phyloP scores from a whole-genome alignment of 2,329 filamentous ascomycete genomes.

The Colletotrichum neosansevieriae region DNA sequence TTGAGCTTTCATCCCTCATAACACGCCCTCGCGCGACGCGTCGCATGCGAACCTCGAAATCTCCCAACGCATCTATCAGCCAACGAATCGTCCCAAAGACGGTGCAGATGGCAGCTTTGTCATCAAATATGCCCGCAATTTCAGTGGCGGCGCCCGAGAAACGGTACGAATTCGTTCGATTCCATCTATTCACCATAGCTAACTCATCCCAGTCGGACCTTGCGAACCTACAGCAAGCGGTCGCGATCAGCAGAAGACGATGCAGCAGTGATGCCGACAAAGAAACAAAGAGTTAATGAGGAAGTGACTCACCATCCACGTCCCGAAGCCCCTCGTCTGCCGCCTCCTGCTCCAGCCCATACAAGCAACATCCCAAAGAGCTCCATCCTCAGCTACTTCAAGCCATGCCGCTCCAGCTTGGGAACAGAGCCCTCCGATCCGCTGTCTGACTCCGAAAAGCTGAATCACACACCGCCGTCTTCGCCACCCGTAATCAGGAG shows the following conservation, averaged over 20 bases:
- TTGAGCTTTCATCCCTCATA: neutral
- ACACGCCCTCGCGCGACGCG: constrained; percentile 14
- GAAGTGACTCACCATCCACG: constrained; percentile 40
- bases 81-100: neutral
- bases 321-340: constrained; percentile 7
- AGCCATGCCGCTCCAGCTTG: constrained; percentile 44
- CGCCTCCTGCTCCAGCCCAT: constrained; percentile 1
- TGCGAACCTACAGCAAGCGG: constrained; percentile 57
- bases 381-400: constrained; percentile 58
- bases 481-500: constrained; percentile 38
- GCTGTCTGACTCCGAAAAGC: constrained; percentile 35
- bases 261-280: neutral
- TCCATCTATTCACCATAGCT: neutral
- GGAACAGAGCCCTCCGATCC: constrained; percentile 24
- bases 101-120: neutral
- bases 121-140: neutral
- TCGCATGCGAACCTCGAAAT: neutral
- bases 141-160: constrained; percentile 21
- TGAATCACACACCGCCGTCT: constrained; percentile 43
- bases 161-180: constrained; percentile 1
- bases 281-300: constrained; percentile 42
- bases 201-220: constrained; percentile 14
- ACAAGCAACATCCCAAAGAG: constrained; percentile 45
- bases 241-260: constrained; percentile 24
- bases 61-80: neutral